Evolutionary conservation across 192 early-diverging fungal genomes (phyloP), one percentile per base, ranked within the genome.

Genomic region (Glomus cerebriforme): DNA sequence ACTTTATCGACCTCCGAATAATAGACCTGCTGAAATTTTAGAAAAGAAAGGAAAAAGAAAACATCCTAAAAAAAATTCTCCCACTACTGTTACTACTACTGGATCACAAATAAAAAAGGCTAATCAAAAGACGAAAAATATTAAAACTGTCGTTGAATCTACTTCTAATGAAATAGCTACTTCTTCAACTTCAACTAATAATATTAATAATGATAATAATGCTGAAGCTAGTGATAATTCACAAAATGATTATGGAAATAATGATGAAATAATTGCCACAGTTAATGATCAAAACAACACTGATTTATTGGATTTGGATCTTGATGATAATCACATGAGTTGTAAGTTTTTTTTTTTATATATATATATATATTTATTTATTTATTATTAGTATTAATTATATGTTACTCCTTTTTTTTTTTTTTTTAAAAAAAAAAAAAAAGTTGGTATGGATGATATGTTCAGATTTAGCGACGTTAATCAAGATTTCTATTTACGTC

Each of bases 401-500:
- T 54, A 39, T 54, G 6, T 22, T 54, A 43, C 12, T 12, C 39
- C 37, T 3, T 43, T 43, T 43, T 12, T 43, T 2, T 43, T 43
- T 12, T 43, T 10, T 43, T 43, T 43, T 39, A 39, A 0, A 12
- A n/a, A n/a, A n/a, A n/a, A n/a, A n/a, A n/a, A n/a, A n/a, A n/a
- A 43, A 43, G 39, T 43, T 43, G 37, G 37, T 39, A 10, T 43
- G 2, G 39, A 73, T n/a, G 73, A 75, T 31, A 35, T 75, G 3
- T 59, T 31, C 19, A 47, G 29, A n/a, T 15, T 29, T 1, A 74
- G 0, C 19, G 58, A 74, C 24, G 54, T 22, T 0, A 58, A 35
- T 8, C 19, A 58, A 26, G 37, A 49, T 0, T 86, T 79, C 69
- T 60, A 77, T n/a, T 70, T 86, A n/a, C 80, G 83, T 70, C 85